A percentile compares a stretch with the other conserved stretches of the same genome.
These are phyloP conservation scores for Aspergillus tubingensis DNA, from an alignment of 2,329 filamentous ascomycete species.

Conservation along the genomic window DNA sequence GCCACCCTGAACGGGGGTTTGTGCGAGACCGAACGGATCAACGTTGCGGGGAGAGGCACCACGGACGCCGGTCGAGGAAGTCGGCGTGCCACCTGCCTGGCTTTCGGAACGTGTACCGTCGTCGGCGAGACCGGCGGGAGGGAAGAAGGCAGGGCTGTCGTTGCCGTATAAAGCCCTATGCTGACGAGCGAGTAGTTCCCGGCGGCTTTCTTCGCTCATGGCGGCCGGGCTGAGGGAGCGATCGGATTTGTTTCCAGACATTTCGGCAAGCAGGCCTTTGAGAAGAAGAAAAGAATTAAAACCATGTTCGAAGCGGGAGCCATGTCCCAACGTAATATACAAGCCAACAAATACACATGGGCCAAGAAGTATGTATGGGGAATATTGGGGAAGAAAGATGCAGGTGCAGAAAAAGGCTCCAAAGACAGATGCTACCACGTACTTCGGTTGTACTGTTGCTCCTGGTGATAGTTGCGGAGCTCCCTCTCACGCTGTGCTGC, in stretches of 20 bases:
- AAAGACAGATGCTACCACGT: conserved; percentile 48
- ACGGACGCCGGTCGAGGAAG: conserved; percentile 62
- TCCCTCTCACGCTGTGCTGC: conserved; percentile 98
- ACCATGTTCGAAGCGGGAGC: conserved; percentile 38
- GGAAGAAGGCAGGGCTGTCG: conserved; percentile 66
- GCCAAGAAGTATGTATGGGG: conserved; percentile 38
- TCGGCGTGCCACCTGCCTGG: conserved; percentile 63
- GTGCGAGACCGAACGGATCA: conserved; percentile 63
- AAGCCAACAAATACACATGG: conserved; percentile 46
- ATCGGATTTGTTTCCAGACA: conserved; percentile 76
- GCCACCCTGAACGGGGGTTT: conserved; percentile 51
- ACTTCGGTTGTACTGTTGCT: conserved; percentile 99
- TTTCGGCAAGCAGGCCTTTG: conserved; percentile 66
- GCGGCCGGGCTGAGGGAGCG: conserved; percentile 80
- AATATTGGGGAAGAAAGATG: conserved; percentile 35
- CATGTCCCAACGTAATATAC: conserved; percentile 45
- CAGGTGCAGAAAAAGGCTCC: conserved; percentile 23
- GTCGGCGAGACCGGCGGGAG: conserved; percentile 66
- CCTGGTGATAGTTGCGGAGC: conserved; percentile 98
- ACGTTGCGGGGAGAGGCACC: conserved; percentile 79
- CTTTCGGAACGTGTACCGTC: conserved; percentile 68
- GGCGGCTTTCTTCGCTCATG: conserved; percentile 94
- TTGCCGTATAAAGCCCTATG: conserved; percentile 91
- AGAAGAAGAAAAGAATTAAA: conserved; percentile 44
- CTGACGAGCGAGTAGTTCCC: conserved; percentile 93